Percentiles rank a stretch among this genome's conserved stretches.
Evolutionary conservation across 176 grass and related monocot species (phyloP).

Genomic region (Oryza meyeriana): DNA sequence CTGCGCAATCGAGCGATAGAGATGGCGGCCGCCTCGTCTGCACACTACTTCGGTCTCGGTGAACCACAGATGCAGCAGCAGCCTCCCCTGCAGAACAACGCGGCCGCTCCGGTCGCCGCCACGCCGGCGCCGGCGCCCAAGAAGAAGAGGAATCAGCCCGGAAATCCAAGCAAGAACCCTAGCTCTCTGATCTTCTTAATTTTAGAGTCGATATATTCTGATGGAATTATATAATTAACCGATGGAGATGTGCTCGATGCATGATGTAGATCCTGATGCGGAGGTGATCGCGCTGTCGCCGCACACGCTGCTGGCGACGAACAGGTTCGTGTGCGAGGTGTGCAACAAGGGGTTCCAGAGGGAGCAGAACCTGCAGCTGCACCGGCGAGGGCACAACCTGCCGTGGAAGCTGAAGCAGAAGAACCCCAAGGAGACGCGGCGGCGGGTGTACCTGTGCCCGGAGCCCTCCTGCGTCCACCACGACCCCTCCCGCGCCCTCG

Average conservation of each 20-base stretch:
- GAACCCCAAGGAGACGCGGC: slow-evolving; percentile 69
- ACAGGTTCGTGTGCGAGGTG: slow-evolving; percentile 90
- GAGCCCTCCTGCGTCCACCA: slow-evolving; percentile 90
- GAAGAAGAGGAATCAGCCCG: slow-evolving; percentile 50
- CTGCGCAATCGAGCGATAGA: background rate
- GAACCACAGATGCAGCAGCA: slow-evolving; percentile 17
- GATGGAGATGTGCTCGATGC: background rate
- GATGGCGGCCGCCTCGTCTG: slow-evolving; percentile 37
- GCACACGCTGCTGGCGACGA: slow-evolving; percentile 68
- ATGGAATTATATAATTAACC: background rate
- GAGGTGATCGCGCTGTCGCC: slow-evolving; percentile 92
- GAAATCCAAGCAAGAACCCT: slow-evolving; percentile 41
- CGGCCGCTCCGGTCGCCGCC: background rate
- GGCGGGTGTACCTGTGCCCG: slow-evolving; percentile 81
- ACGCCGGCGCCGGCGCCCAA: slow-evolving; percentile 25
- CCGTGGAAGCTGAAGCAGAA: slow-evolving; percentile 96
- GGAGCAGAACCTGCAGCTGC: slow-evolving; percentile 90
- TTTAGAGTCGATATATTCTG: too few relatives aligned
- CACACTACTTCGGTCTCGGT: slow-evolving; percentile 36
- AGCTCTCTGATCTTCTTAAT: too few relatives aligned
- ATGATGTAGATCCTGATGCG: slow-evolving; percentile 69
- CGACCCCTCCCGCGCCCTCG: slow-evolving; percentile 70
- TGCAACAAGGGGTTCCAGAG: slow-evolving; percentile 90
- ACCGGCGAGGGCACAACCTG: slow-evolving; percentile 85
- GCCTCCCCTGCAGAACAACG: background rate